These are phyloP conservation scores for Ceratorhiza oryzae-sativae DNA, from an alignment of 1,284 basidiomycete genomes.

Conservation along the genomic window DNA sequence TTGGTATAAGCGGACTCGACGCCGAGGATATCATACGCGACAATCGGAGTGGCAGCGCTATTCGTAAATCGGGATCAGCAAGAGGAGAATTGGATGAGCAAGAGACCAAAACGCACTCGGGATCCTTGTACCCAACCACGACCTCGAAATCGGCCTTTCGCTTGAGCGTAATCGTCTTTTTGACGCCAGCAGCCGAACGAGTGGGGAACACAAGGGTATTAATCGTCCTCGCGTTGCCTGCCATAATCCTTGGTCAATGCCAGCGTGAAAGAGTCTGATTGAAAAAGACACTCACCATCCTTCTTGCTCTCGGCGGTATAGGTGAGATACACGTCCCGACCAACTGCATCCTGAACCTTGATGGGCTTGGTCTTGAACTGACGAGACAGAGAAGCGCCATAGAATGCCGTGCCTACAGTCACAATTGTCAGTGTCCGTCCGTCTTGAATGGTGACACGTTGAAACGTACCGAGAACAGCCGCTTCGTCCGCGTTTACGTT, in stretches of 20 bases:
- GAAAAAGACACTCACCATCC: conserved; percentile 34
- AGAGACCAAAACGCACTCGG: conserved; percentile 43
- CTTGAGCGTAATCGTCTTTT: conserved; percentile 84
- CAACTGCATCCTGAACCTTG: conserved; percentile 76
- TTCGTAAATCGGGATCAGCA: background rate
- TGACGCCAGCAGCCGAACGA: conserved; percentile 75
- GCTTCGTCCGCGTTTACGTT: conserved; percentile 99
- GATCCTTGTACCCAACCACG: conserved; percentile 71
- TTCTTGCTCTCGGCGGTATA: conserved; percentile 68
- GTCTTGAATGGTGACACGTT: no score
- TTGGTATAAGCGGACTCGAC: conserved; percentile 75
- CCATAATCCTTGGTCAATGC: background rate
- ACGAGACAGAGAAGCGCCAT: conserved; percentile 87
- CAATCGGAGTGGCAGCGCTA: background rate
- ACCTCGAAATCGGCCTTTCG: conserved; percentile 80
- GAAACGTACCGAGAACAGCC: conserved; percentile 90
- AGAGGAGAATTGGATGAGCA: background rate
- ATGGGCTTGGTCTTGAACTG: conserved; percentile 98
- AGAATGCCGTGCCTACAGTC: conserved; percentile 91
- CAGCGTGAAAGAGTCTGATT: conserved; percentile 8
- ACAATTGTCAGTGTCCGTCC: no score
- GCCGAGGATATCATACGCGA: conserved; percentile 69
- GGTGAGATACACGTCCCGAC: conserved; percentile 77
- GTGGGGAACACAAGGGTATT: conserved; percentile 76
- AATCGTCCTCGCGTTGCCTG: conserved; percentile 66